A percentile compares a stretch with the other conserved stretches of the same genome.
phyloP scores from a whole-genome alignment of 257 asterid genomes.

The Solanum dulcamara region DNA sequence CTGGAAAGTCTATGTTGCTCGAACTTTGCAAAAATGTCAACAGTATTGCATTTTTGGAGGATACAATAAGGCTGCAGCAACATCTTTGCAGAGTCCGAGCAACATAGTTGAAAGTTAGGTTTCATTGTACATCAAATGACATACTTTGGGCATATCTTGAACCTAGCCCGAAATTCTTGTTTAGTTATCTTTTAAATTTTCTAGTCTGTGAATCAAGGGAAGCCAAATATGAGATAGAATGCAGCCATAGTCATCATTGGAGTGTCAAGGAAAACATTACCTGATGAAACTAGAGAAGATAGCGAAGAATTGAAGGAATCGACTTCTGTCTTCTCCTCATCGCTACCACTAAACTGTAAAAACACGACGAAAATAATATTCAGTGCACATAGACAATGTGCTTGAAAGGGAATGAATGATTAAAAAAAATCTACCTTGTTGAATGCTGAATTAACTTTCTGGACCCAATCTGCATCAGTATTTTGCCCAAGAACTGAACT shows the following conservation, averaged over 20 bases:
- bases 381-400: background rate
- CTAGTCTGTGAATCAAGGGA: background rate
- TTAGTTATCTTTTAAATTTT: background rate
- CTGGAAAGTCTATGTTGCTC: background rate
- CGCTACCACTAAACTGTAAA: slow-evolving; percentile 67
- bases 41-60: background rate
- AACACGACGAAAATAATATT: background rate
- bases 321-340: slow-evolving; percentile 68
- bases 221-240: background rate
- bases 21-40: background rate
- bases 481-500: slow-evolving; percentile 59
- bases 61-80: accelerated
- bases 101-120: background rate
- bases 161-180: background rate
- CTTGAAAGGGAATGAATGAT: background rate
- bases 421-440: slow-evolving; percentile 39
- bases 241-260: background rate
- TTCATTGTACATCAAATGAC: background rate
- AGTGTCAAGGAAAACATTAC: slow-evolving; percentile 8
- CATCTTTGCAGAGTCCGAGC: background rate
- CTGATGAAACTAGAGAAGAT: slow-evolving; percentile 61
- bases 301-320: slow-evolving; percentile 59
- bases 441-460: slow-evolving; percentile 63
- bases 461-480: slow-evolving; percentile 64
- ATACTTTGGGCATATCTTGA: background rate